A percentile compares a stretch with the other conserved stretches of the same genome.
phyloP scores from a whole-genome alignment of 1,139 yeast species.

The Pichia sp. region DNA sequence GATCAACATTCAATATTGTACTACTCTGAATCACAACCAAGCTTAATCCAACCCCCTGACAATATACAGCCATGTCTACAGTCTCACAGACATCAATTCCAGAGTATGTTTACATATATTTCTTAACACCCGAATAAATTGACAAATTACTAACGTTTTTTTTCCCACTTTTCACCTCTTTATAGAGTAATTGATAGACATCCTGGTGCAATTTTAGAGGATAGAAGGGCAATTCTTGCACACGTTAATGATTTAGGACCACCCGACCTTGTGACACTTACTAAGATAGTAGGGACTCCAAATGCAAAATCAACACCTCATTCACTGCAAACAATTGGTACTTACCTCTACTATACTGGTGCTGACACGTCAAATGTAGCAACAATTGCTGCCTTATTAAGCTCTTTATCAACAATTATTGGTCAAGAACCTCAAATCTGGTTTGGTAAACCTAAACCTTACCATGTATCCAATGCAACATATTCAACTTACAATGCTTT shows the following conservation, averaged over 20 bases:
- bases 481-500: constrained; percentile 66
- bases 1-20: too few relatives aligned
- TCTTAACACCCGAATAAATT: neutral
- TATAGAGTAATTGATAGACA: constrained; percentile 43
- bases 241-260: constrained; percentile 49
- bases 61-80: constrained; percentile 19
- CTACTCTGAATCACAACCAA: too few relatives aligned
- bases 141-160: neutral
- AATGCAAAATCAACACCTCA: constrained; percentile 23
- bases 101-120: constrained; percentile 30
- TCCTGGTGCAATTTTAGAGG: constrained; percentile 43
- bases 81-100: constrained; percentile 47
- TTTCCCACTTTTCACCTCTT: neutral
- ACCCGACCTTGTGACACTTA: constrained; percentile 50
- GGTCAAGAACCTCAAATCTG: constrained; percentile 46
- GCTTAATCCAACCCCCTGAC: neutral
- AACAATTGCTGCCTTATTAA: constrained; percentile 51
- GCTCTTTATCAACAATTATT: constrained; percentile 45
- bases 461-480: constrained; percentile 51
- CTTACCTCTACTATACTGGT: constrained; percentile 51
- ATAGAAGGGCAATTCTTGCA: constrained; percentile 45
- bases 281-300: constrained; percentile 36
- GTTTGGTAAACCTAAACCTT: constrained; percentile 49
- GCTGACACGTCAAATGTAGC: constrained; percentile 52
- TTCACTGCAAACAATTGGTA: constrained; percentile 34